Evolutionary conservation across 2,329 filamentous ascomycete species (phyloP).

Genomic region (Fusarium pseudonygamai): DNA sequence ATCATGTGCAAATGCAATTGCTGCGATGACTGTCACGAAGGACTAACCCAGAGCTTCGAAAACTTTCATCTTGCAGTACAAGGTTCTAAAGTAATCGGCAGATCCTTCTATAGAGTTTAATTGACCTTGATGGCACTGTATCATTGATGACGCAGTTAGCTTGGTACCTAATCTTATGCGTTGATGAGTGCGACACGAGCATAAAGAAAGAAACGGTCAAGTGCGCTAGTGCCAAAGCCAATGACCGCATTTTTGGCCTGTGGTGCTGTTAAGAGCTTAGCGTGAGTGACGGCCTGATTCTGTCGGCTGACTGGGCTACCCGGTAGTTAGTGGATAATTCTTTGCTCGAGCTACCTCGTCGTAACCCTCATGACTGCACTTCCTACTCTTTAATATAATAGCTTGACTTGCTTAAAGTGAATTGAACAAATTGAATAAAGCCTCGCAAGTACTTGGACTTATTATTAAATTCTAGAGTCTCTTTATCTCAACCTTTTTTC

Average conservation of each 20-base stretch:
- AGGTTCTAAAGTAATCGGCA: background rate
- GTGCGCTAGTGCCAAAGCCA: too few relatives aligned
- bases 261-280: too few relatives aligned
- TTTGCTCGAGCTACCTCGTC: background rate
- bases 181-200: too few relatives aligned
- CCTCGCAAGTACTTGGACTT: too few relatives aligned
- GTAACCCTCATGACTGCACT: background rate
- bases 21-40: background rate
- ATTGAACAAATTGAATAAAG: too few relatives aligned
- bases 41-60: background rate
- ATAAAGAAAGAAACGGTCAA: too few relatives aligned
- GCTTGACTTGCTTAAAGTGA: too few relatives aligned
- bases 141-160: background rate
- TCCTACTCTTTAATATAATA: too few relatives aligned
- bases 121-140: background rate
- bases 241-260: too few relatives aligned
- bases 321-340: rapidly evolving
- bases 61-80: background rate
- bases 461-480: rapidly evolving
- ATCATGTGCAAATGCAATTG: background rate
- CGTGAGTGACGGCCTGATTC: too few relatives aligned
- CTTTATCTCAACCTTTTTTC: rapidly evolving
- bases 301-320: rapidly evolving
- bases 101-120: background rate
- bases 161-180: too few relatives aligned